phyloP scores from a whole-genome alignment of 352 stramenopile species.

The Globisporangium orthogonon region DNA sequence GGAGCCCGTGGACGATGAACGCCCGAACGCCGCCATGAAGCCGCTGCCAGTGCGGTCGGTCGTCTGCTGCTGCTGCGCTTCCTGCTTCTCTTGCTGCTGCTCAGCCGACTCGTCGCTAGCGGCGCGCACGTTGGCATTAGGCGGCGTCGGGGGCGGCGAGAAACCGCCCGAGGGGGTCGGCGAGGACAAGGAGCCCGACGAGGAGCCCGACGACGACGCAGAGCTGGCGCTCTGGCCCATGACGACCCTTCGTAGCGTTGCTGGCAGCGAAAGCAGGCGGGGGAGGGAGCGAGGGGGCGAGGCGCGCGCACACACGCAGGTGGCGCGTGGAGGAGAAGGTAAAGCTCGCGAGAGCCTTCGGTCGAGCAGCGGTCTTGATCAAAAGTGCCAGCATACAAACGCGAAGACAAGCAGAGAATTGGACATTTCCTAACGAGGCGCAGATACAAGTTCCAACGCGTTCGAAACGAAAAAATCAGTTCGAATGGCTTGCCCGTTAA shows the following conservation, averaged over 20 bases:
- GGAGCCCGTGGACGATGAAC: constrained; percentile 2
- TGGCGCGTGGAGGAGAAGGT: no score
- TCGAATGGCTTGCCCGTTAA: no score
- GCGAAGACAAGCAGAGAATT: no score
- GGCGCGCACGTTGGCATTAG: background rate
- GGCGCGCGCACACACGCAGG: no score
- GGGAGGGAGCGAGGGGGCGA: background rate
- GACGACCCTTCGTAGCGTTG: background rate
- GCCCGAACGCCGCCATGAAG: constrained; percentile 6
- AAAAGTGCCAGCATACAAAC: no score
- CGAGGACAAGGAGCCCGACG: background rate
- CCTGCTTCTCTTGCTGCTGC: background rate
- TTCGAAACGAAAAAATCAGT: no score
- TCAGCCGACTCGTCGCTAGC: background rate
- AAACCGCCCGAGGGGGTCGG: background rate
- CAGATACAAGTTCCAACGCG: no score
- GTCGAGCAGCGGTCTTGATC: no score
- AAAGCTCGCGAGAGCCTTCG: background rate
- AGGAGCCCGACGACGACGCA: background rate
- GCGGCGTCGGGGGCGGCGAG: background rate
- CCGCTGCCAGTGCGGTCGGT: constrained; percentile 1
- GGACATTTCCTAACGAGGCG: no score
- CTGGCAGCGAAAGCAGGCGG: background rate
- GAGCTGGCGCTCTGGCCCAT: constrained; percentile 1
- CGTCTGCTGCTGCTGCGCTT: background rate